Base-by-base conservation (phyloP, 1,284 basidiomycete genomes). In the Microbotryomycetes sp. region DNA sequence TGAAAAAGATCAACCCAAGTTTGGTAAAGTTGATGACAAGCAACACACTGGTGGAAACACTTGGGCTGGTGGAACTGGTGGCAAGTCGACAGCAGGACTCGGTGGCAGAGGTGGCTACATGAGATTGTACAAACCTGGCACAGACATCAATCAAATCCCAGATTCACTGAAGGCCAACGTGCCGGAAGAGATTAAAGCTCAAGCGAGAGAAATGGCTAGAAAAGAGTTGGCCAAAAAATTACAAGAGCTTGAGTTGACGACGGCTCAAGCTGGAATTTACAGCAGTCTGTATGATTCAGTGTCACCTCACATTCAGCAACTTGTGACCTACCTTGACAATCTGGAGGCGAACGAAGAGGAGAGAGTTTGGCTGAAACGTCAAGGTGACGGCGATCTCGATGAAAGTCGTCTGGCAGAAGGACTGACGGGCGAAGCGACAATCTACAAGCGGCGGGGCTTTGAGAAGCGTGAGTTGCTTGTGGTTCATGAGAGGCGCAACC, bases 361-460 rank as follows among this genome's bases (percentile, higher is more conserved):
- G 60, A 69, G 76, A 1, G 61, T 68, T 6, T 77, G 76, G 76
- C 59, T 76, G 42, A 73, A 71, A 46, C 66, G 76, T 0, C 75
- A 76, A 57, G 71, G 72, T 53, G 76, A 77, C 16, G 76, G 76
- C 1, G 75, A 77, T 64, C 58, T 77, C 15, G 76, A 77, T 63
- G 76, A 77, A 57, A 65, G 66, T 2, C 60, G 75, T 0, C 59
- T 77, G 6, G 70, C 70, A 15, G 75, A 77, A 49, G 76, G 75
- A 0, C 64, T 77, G 6, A 74, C 73, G 2, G 76, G 76, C n/a
- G 76, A 77, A 58, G 54, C 72, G 6, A 64, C 70, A 16, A 74
- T 77, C 47, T 77, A 76, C 63, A 75, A 75, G 56, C 55, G 63
- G 0, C 57, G 68, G 0, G 63, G 58, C 2, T 22, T 54, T 15